Percentiles rank a stretch among this genome's conserved stretches.
Conservation (phyloP, 2,329 filamentous ascomycete species). For the Paradendryphiella salina region DNA sequence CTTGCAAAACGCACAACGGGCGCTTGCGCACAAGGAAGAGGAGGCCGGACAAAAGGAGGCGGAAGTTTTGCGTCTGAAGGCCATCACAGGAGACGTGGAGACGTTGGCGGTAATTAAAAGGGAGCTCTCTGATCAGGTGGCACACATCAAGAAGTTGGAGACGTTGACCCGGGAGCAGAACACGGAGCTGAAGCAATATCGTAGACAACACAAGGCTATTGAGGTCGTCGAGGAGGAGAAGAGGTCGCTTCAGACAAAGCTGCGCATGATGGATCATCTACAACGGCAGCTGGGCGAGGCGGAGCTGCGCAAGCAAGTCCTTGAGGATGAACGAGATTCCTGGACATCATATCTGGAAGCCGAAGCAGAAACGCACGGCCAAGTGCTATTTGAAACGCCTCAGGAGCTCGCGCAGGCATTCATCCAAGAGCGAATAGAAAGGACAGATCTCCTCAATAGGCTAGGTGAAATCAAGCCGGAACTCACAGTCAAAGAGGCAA, state of each 20-base stretch:
- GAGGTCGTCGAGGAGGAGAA: slow-evolving; percentile 97
- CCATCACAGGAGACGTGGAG: slow-evolving; percentile 83
- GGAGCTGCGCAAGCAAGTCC: slow-evolving; percentile 76
- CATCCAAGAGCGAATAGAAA: slow-evolving; percentile 78
- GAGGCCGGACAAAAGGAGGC: slow-evolving; percentile 77
- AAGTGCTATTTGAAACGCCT: slow-evolving; percentile 79
- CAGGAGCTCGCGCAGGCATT: slow-evolving; percentile 84
- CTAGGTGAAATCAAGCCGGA: slow-evolving; percentile 80
- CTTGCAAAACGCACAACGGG: slow-evolving; percentile 65
- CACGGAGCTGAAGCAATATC: slow-evolving; percentile 76
- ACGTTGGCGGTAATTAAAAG: slow-evolving; percentile 82
- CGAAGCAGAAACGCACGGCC: slow-evolving; percentile 62
- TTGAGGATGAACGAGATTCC: slow-evolving; percentile 84
- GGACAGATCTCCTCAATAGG: slow-evolving; percentile 76
- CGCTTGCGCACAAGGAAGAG: slow-evolving; percentile 68
- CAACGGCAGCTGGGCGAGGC: slow-evolving; percentile 78
- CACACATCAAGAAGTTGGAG: slow-evolving; percentile 86
- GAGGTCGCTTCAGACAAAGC: slow-evolving; percentile 72
- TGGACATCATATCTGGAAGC: slow-evolving; percentile 86
- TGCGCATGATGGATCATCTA: slow-evolving; percentile 73
- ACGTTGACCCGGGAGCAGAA: slow-evolving; percentile 77
- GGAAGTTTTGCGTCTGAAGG: slow-evolving; percentile 80
- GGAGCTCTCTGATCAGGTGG: slow-evolving; percentile 87
- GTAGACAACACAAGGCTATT: slow-evolving; percentile 81
- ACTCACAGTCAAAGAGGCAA: slow-evolving; percentile 73